Evolutionary conservation across 176 grass and related monocot species (phyloP).

Genomic region (Aegilops bicornis): DNA sequence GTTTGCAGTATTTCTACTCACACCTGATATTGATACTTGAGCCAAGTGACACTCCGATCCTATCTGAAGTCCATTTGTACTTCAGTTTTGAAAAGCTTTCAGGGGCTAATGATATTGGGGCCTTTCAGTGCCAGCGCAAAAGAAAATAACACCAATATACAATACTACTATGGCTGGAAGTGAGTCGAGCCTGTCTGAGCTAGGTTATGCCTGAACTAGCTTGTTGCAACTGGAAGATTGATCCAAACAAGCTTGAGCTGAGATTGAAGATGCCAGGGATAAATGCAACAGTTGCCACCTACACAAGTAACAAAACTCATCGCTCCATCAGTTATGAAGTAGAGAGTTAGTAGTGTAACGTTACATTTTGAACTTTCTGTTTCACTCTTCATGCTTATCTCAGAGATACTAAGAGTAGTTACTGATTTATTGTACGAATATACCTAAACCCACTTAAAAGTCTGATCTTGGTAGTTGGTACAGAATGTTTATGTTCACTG

Average conservation of each 20-base stretch:
- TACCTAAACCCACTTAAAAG: not conserved
- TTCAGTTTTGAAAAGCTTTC: slow-evolving; percentile 10
- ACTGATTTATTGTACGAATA: slow-evolving; percentile 2
- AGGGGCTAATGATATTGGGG: not conserved
- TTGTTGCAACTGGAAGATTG: not conserved
- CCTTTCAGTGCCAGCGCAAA: not conserved
- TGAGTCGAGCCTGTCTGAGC: not conserved
- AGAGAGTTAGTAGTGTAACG: not conserved
- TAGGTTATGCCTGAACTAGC: not conserved
- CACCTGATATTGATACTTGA: slow-evolving; percentile 9
- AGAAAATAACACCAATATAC: not conserved
- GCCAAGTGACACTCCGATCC: not conserved
- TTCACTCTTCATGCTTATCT: slow-evolving; percentile 16
- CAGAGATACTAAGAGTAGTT: not conserved
- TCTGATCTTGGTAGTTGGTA: slow-evolving; percentile 11
- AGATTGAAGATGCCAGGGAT: slow-evolving; percentile 7
- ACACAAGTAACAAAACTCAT: not conserved
- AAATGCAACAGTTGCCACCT: not conserved
- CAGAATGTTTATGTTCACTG: not conserved
- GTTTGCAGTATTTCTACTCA: slow-evolving; percentile 10
- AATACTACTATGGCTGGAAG: not conserved
- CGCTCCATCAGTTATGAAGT: not conserved
- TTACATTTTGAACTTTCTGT: not conserved
- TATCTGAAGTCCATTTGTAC: not conserved
- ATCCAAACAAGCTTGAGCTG: not conserved